Percentiles rank a stretch among this genome's conserved stretches.
Evolutionary conservation across 768 basidiomycete genomes (phyloP).

Genomic region (Pluteus cervinus): DNA sequence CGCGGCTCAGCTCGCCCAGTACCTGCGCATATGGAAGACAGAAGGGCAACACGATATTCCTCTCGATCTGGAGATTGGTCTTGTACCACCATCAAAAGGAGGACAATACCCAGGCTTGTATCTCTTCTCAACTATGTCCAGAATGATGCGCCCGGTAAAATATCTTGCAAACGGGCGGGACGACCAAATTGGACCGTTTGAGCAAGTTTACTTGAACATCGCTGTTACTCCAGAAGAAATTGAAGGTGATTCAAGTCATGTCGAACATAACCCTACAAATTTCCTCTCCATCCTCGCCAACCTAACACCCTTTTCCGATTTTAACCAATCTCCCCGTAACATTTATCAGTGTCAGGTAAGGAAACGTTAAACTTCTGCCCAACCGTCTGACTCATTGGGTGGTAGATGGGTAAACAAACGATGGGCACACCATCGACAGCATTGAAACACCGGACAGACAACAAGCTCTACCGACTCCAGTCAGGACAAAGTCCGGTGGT

Average conservation of each 20-base stretch:
- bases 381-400: too few species aligned
- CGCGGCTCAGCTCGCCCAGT: slow-evolving; percentile 75
- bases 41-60: slow-evolving; percentile 78
- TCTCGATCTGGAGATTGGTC: slow-evolving; percentile 90
- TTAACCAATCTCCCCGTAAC: slow-evolving; percentile 94
- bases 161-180: slow-evolving; percentile 79
- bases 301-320: slow-evolving; percentile 97
- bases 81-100: slow-evolving; percentile 81
- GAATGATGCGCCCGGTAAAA: slow-evolving; percentile 99
- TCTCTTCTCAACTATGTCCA: slow-evolving; percentile 76
- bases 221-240: slow-evolving; percentile 88
- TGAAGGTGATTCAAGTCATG: slow-evolving; percentile 77
- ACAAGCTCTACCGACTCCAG: slow-evolving; percentile 96
- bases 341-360: slow-evolving; percentile 89
- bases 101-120: slow-evolving; percentile 97
- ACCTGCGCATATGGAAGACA: slow-evolving; percentile 92
- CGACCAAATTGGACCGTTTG: slow-evolving; percentile 93
- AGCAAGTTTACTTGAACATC: slow-evolving; percentile 99
- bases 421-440: slow-evolving; percentile 99
- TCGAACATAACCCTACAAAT: slow-evolving; percentile 92
- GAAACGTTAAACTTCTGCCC: slow-evolving; percentile 1
- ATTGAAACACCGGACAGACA: slow-evolving; percentile 88
- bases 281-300: slow-evolving; percentile 96
- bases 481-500: slow-evolving; percentile 94
- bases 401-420: slow-evolving; percentile 99